Conservation (phyloP, 495 filamentous ascomycete genomes). For the Antarctomyces pellizariae region DNA sequence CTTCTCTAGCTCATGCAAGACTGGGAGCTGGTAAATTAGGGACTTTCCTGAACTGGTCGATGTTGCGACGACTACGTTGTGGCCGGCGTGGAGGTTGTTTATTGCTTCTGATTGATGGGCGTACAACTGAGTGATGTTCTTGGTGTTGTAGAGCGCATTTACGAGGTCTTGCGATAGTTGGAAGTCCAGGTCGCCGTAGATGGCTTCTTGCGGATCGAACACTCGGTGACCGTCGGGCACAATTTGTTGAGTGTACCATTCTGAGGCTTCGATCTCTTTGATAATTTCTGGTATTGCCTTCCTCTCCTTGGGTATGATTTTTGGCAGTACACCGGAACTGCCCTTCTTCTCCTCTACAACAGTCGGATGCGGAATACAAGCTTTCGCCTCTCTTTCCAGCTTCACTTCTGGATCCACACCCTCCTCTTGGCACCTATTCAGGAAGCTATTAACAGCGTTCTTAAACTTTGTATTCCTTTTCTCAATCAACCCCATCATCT, state of each 20-base stretch:
- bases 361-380: conserved; percentile 10
- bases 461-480: conserved; percentile 74
- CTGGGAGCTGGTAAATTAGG: conserved; percentile 86
- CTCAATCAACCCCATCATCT: conserved; percentile 76
- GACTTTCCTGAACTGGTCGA: conserved; percentile 95
- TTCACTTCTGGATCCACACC: conserved; percentile 41
- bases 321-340: conserved; percentile 23
- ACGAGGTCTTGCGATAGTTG: conserved; percentile 73
- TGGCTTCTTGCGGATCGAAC: conserved; percentile 64
- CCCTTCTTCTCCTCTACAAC: conserved; percentile 9
- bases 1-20: conserved; percentile 66
- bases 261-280: conserved; percentile 50
- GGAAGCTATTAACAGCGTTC: conserved; percentile 51
- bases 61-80: conserved; percentile 79
- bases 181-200: conserved; percentile 73
- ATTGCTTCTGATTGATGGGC: conserved; percentile 90
- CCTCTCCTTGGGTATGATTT: conserved; percentile 58
- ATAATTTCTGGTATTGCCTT: conserved; percentile 71
- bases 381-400: conserved; percentile 24
- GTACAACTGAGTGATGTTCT: conserved; percentile 69
- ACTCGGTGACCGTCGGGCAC: conserved; percentile 86
- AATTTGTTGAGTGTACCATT: conserved; percentile 84
- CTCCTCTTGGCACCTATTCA: conserved; percentile 46
- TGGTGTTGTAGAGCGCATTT: conserved; percentile 81
- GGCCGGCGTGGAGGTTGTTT: conserved; percentile 62